Percentiles rank a stretch among this genome's conserved stretches.
phyloP scores from a whole-genome alignment of 2,329 filamentous ascomycete species.

The Colletotrichum theobromicola region DNA sequence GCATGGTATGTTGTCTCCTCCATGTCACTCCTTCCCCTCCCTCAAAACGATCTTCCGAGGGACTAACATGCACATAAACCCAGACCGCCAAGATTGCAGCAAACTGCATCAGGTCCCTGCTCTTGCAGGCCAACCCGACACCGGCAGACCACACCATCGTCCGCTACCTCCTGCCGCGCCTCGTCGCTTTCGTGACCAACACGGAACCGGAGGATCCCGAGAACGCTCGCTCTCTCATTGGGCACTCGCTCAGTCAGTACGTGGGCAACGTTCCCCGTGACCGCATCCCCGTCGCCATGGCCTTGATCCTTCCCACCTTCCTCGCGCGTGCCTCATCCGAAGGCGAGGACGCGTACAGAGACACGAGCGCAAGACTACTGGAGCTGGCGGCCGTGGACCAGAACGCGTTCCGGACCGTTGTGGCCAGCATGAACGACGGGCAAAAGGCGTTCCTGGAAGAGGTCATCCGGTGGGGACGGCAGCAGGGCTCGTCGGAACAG shows the following conservation, averaged over 20 bases:
- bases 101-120: conserved; percentile 84
- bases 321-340: conserved; percentile 74
- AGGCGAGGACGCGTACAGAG: conserved; percentile 64
- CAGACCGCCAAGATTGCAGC: conserved; percentile 87
- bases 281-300: conserved; percentile 66
- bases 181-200: conserved; percentile 77
- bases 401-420: conserved; percentile 73
- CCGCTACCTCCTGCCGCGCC: conserved; percentile 74
- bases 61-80: conserved; percentile 13
- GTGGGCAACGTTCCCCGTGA: conserved; percentile 54
- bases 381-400: conserved; percentile 83
- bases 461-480: conserved; percentile 72
- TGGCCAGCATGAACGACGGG: conserved; percentile 71
- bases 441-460: conserved; percentile 82
- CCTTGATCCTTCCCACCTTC: conserved; percentile 78
- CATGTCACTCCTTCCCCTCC: not conserved
- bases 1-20: conserved; percentile 68
- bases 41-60: not conserved
- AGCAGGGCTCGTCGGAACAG: conserved; percentile 45
- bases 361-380: conserved; percentile 78
- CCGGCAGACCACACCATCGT: conserved; percentile 75
- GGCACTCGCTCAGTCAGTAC: conserved; percentile 78
- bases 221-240: conserved; percentile 71
- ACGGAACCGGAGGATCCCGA: conserved; percentile 79
- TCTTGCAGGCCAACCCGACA: conserved; percentile 69